These are phyloP conservation scores for Dichomitus squalens DNA, from an alignment of 1,284 basidiomycete species.

Conservation along the genomic window DNA sequence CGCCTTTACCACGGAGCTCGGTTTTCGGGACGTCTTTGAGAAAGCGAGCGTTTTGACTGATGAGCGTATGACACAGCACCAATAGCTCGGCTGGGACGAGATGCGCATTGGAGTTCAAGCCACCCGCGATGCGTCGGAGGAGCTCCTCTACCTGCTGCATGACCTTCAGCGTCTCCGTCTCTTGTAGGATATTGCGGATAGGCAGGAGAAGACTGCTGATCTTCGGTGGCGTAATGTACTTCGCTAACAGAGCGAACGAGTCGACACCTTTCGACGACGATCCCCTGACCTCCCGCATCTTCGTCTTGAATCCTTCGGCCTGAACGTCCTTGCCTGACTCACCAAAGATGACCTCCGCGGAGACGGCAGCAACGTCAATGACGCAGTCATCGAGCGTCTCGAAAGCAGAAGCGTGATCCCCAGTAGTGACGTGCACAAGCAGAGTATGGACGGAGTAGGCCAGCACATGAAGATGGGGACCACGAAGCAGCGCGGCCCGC, in stretches of 20 bases:
- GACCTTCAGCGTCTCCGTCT: conserved; percentile 82
- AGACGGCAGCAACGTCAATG: conserved; percentile 76
- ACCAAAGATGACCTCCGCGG: conserved; percentile 94
- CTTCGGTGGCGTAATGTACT: conserved; percentile 72
- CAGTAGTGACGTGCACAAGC: conserved; percentile 76
- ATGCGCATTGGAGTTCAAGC: conserved; percentile 83
- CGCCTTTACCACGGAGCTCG: conserved; percentile 36
- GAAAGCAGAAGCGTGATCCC: conserved; percentile 56
- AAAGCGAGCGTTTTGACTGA: conserved; percentile 90
- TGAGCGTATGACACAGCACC: conserved; percentile 85
- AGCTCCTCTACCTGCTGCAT: conserved; percentile 91
- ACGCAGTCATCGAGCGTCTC: conserved; percentile 78
- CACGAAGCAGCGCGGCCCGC: conserved; percentile 81
- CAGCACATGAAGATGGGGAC: conserved; percentile 93
- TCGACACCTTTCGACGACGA: conserved; percentile 84
- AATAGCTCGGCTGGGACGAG: conserved; percentile 77
- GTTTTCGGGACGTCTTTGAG: conserved; percentile 57
- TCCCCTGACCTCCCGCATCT: conserved; percentile 86
- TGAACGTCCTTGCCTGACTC: conserved; percentile 91
- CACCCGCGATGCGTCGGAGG: conserved; percentile 80
- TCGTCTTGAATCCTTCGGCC: conserved; percentile 92
- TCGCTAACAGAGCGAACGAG: conserved; percentile 82
- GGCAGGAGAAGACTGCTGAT: conserved; percentile 83
- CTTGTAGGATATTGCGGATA: conserved; percentile 83
- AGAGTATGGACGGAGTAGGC: conserved; percentile 87